phyloP scores from a whole-genome alignment of 176 grass and related monocot genomes.

The Oryza coarctata region DNA sequence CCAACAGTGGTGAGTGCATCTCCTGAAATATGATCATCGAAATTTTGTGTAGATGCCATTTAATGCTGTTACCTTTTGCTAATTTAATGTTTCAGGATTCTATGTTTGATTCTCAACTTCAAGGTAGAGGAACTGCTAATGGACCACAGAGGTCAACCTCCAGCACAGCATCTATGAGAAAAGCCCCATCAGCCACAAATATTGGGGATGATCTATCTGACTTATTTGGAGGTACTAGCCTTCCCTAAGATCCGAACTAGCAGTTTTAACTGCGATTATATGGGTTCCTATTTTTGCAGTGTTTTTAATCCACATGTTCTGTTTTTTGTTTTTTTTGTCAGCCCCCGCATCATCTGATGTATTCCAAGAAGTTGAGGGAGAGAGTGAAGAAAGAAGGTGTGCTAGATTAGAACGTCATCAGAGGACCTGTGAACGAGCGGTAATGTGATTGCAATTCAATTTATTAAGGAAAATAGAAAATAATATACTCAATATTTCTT shows the following conservation, averaged over 20 bases:
- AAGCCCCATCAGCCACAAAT: constrained; percentile 56
- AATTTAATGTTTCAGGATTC: constrained; percentile 62
- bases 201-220: constrained; percentile 82
- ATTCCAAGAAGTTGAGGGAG: constrained; percentile 92
- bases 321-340: constrained; percentile 29
- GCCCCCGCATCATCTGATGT: constrained; percentile 74
- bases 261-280: not conserved
- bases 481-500: not conserved
- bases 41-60: not conserved
- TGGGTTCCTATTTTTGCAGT: not conserved
- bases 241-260: not conserved
- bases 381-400: constrained; percentile 86
- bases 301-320: constrained; percentile 4
- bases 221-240: constrained; percentile 68
- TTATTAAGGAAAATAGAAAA: not conserved
- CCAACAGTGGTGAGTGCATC: constrained; percentile 47
- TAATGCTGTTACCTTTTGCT: constrained; percentile 33
- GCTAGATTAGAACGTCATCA: constrained; percentile 84
- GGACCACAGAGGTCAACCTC: constrained; percentile 52
- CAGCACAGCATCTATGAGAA: constrained; percentile 45
- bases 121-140: constrained; percentile 53
- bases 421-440: constrained; percentile 71
- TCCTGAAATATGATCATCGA: constrained; percentile 31
- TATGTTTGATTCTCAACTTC: constrained; percentile 64
- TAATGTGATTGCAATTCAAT: constrained; percentile 41